Evolutionary conservation across 2,329 filamentous ascomycete species (phyloP).

Genomic region (Lizonia empirigonia): DNA sequence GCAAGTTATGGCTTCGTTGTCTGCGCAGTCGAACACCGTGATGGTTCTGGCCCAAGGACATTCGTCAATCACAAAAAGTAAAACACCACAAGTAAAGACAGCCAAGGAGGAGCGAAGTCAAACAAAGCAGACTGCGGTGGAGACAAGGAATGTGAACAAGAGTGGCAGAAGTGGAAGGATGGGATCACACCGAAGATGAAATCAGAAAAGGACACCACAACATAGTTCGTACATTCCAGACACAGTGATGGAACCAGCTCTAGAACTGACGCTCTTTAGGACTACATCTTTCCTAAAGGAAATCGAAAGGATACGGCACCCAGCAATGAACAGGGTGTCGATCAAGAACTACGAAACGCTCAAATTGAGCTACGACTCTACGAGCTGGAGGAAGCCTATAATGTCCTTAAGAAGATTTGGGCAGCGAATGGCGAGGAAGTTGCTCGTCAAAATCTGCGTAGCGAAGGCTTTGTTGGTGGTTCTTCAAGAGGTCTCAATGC

Average conservation of each 20-base stretch:
- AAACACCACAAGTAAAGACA: constrained; percentile 18
- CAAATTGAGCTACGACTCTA: constrained; percentile 68
- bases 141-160: constrained; percentile 22
- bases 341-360: constrained; percentile 63
- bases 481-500: constrained; percentile 64
- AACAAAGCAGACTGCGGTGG: constrained; percentile 9
- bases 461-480: constrained; percentile 63
- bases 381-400: constrained; percentile 68
- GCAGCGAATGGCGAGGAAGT: constrained; percentile 60
- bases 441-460: constrained; percentile 59
- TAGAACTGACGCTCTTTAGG: constrained; percentile 34
- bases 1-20: constrained; percentile 70
- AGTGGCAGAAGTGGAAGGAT: constrained; percentile 34
- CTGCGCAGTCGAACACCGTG: constrained; percentile 67
- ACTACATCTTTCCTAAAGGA: constrained; percentile 67
- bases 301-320: constrained; percentile 56
- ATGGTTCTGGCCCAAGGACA: constrained; percentile 66
- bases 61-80: constrained; percentile 62
- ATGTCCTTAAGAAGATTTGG: constrained; percentile 61
- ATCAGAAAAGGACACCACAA: constrained; percentile 53
- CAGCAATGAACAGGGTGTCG: constrained; percentile 64
- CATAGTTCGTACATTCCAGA: constrained; percentile 46
- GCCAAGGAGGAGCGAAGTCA: constrained; percentile 24
- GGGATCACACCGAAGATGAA: constrained; percentile 48
- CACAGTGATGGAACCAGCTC: too few species aligned